phyloP scores from a whole-genome alignment of 2,329 filamentous ascomycete genomes.

The Botrytis pseudocinerea region DNA sequence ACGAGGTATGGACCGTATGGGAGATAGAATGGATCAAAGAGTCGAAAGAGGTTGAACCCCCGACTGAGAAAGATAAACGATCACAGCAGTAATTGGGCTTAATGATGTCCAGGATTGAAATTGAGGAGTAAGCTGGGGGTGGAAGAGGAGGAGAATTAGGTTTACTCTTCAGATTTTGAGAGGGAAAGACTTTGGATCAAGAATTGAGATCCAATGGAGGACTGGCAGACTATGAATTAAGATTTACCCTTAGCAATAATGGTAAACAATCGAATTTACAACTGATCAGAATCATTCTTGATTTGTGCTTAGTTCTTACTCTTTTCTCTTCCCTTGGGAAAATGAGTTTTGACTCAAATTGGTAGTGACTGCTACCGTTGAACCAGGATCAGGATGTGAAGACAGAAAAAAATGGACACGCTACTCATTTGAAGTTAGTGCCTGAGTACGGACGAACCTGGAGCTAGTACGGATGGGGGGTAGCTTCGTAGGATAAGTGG shows the following conservation, averaged over 20 bases:
- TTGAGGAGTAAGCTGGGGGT: slow-evolving; percentile 12
- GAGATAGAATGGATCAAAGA: slow-evolving; percentile 7
- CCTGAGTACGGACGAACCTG: neutral
- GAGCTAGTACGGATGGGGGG: neutral
- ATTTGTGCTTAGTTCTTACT: slow-evolving; percentile 7
- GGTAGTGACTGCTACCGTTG: neutral
- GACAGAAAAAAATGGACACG: neutral
- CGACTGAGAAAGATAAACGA: slow-evolving; percentile 7
- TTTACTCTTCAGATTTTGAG: neutral
- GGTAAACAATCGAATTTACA: slow-evolving; percentile 6
- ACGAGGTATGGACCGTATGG: neutral
- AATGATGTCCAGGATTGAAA: slow-evolving; percentile 9
- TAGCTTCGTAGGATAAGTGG: neutral
- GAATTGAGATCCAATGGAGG: neutral
- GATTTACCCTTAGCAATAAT: slow-evolving; percentile 12
- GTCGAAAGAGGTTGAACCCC: slow-evolving; percentile 7
- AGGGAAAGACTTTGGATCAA: neutral
- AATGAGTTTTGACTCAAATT: slow-evolving; percentile 5
- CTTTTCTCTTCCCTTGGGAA: neutral
- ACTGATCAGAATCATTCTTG: neutral
- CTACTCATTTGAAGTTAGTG: neutral
- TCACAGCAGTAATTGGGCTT: neutral
- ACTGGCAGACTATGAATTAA: neutral
- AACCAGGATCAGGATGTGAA: neutral
- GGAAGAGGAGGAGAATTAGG: neutral